A percentile compares a stretch with the other conserved stretches of the same genome.
phyloP scores from a whole-genome alignment of 1,284 basidiomycete genomes.

The Ustilago shanxiensis region DNA sequence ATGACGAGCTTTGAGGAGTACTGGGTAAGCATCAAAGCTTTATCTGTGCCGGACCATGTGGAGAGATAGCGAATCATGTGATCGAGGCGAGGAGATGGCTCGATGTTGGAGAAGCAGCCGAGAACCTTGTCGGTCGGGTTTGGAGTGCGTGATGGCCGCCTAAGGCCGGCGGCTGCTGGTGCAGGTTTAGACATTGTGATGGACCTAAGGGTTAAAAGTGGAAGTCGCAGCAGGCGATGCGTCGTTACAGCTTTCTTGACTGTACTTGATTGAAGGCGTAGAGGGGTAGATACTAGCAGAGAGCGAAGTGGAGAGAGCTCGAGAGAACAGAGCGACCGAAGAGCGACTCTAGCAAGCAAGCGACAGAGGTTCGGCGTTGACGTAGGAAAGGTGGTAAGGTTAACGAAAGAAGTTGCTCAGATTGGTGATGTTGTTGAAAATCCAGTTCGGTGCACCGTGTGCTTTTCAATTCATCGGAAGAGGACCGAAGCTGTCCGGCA shows the following conservation, averaged over 20 bases:
- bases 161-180: conserved; percentile 15
- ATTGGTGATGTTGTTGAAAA: background rate
- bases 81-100: conserved; percentile 57
- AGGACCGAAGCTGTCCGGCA: conserved; percentile 1
- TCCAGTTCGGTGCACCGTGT: background rate
- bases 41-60: conserved; percentile 69
- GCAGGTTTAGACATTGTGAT: conserved; percentile 42
- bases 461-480: background rate
- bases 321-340: background rate
- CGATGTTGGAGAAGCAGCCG: conserved; percentile 62
- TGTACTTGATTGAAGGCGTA: too few species aligned
- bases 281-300: too few species aligned
- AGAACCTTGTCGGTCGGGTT: conserved; percentile 58
- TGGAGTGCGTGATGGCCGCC: conserved; percentile 28
- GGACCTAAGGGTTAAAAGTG: background rate
- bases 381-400: background rate
- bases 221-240: background rate
- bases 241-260: too few species aligned
- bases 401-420: too few species aligned
- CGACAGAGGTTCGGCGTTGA: background rate
- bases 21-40: conserved; percentile 67
- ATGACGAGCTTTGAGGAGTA: conserved; percentile 65
- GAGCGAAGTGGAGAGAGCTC: too few species aligned
- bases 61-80: conserved; percentile 67
- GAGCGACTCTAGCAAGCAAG: background rate